phyloP scores from a whole-genome alignment of 2,329 filamentous ascomycete genomes.

The Trichoderma afroharzianum region DNA sequence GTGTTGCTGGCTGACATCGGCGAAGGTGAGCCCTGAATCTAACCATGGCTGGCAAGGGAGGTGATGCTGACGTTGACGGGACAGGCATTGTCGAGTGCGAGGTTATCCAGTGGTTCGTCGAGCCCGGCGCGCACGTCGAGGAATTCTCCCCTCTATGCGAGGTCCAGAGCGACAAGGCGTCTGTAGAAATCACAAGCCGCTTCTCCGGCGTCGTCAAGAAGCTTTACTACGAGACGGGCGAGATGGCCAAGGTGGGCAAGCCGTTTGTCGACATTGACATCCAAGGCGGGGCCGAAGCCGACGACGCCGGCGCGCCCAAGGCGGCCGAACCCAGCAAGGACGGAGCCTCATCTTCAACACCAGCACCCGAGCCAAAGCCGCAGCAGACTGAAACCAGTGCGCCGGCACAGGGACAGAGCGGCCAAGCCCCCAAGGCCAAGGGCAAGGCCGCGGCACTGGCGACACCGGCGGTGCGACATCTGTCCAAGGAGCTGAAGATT shows the following conservation, averaged over 20 bases:
- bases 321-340: conserved; percentile 31
- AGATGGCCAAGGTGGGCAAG: conserved; percentile 94
- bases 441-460: conserved; percentile 73
- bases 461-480: conserved; percentile 86
- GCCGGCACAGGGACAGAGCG: background rate
- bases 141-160: conserved; percentile 98
- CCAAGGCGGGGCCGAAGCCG: conserved; percentile 62
- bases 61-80: conserved; percentile 6
- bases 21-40: conserved; percentile 55
- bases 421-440: conserved; percentile 32
- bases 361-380: conserved; percentile 21
- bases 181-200: conserved; percentile 86
- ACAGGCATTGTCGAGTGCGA: conserved; percentile 95
- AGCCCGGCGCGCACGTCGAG: conserved; percentile 90
- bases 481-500: conserved; percentile 75
- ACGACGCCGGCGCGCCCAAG: conserved; percentile 35
- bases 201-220: conserved; percentile 96
- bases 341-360: conserved; percentile 24
- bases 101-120: conserved; percentile 99
- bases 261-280: conserved; percentile 94
- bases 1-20: conserved; percentile 83
- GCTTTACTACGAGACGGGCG: conserved; percentile 89
- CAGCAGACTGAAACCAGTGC: background rate
- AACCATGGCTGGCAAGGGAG: background rate
- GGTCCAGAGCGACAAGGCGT: conserved; percentile 96